Evolutionary conservation across 176 grass and related monocot species (phyloP), one percentile per base, ranked within the genome.

Genomic region (Avena sativa): DNA sequence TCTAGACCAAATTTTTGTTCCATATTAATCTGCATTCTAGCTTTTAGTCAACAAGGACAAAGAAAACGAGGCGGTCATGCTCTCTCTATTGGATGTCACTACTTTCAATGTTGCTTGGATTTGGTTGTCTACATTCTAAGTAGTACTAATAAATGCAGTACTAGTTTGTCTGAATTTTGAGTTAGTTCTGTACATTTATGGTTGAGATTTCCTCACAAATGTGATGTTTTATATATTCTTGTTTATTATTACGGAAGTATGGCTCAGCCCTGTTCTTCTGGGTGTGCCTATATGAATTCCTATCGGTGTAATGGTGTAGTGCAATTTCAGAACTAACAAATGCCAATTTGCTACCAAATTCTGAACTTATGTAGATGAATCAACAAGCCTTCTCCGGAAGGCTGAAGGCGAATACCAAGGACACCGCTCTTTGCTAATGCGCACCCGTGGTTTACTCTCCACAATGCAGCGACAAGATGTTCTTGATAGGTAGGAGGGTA

Each of bases 361-460:
- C 75, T 21, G n/a, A 55, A 76, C 16, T 69, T 81, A 50, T 84
- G 74, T 77, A 96, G 96, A 94, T 58, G 92, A 90, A 87, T 96
- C 92, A 50, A 90, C 90, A 9, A 83, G 85, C 60, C 90, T 95
- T 56, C 88, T 98, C 40, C 56, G 64, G 47, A 89, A 92, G 67
- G 93, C 96, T 79, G 92, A 98, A 85, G 83, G 90, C 57, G 93
- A 95, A 87, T 98, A 98, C 81, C 91, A 95, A 67, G 93, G 93
- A 34, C 93, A 98, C 53, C 84, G 52, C 67, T 94, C 93, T 86
- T 91, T 94, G 76, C 85, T 95, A 59, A 88, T 76, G 87, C 87
- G 86, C 16, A 92, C 93, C 19, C 74, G 88, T n/a, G 85, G 71
- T 53, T 92, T 95, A 71, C 93, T 95, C 61, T 98, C 93, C 56